Conservation (phyloP, 768 basidiomycete genomes). For the Mycena galericulata region DNA sequence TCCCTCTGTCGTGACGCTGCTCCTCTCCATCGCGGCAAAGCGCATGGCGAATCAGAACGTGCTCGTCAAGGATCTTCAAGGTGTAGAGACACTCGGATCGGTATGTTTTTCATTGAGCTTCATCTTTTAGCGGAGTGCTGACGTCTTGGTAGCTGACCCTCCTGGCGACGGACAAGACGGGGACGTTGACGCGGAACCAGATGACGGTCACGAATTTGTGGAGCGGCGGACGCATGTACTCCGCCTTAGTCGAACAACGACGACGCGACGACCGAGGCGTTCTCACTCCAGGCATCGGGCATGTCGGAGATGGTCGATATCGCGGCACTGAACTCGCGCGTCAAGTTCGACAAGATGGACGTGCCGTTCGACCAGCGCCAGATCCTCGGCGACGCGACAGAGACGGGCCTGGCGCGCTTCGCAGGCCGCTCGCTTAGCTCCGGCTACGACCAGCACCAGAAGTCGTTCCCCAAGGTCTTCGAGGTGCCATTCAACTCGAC, state of each 20-base stretch:
- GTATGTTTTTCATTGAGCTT: constrained; percentile 47
- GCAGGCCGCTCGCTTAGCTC: constrained; percentile 64
- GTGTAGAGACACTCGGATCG: constrained; percentile 73
- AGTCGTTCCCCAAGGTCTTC: constrained; percentile 69
- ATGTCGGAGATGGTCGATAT: constrained; percentile 77
- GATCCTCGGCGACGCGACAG: constrained; percentile 81
- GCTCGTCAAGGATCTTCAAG: constrained; percentile 80
- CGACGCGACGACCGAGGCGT: constrained; percentile 61
- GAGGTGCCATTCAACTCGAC: constrained; percentile 82
- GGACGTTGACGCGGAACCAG: constrained; percentile 77
- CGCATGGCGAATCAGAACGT: constrained; percentile 80
- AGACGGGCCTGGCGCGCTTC: constrained; percentile 78
- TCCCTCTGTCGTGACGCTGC: constrained; percentile 74
- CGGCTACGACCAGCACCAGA: constrained; percentile 67
- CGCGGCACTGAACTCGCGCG: constrained; percentile 72
- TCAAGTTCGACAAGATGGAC: constrained; percentile 77
- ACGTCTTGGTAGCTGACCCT: constrained; percentile 63
- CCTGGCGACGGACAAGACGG: constrained; percentile 79
- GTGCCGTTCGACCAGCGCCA: constrained; percentile 70
- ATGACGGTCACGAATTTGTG: constrained; percentile 82
- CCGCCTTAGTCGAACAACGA: constrained; percentile 82
- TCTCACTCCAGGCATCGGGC: constrained; percentile 64
- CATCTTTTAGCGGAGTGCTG: constrained; percentile 44
- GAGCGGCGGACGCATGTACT: constrained; percentile 71
- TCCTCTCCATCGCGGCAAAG: constrained; percentile 77